phyloP scores from a whole-genome alignment of 805 yeast genomes.

The Ogataea angusta region DNA sequence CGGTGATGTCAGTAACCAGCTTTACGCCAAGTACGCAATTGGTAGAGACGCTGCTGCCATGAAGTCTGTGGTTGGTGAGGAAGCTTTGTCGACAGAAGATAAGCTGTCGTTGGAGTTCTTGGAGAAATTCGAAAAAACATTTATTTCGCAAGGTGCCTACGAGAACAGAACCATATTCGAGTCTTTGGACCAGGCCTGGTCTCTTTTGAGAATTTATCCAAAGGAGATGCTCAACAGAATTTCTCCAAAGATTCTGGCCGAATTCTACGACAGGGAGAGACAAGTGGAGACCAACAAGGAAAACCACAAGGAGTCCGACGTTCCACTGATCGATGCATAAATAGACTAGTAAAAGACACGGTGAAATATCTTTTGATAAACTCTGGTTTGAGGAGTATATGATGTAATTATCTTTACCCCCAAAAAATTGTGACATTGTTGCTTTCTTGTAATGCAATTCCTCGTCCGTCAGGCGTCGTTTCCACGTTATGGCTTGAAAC shows the following conservation, averaged over 20 bases:
- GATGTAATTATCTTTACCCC: constrained; percentile 5
- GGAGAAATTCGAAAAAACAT: constrained; percentile 96
- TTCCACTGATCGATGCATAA: constrained; percentile 26
- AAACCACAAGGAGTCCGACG: constrained; percentile 18
- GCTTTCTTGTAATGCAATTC: constrained; percentile 9
- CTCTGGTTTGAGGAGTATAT: constrained; percentile 6
- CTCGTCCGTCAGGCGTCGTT: constrained; percentile 15
- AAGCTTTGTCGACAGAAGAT: constrained; percentile 96
- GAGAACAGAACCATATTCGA: constrained; percentile 94
- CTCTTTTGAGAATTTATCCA: constrained; percentile 95
- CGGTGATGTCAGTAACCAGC: constrained; percentile 98
- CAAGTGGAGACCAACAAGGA: constrained; percentile 43
- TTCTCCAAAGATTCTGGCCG: constrained; percentile 93
- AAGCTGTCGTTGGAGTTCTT: constrained; percentile 95
- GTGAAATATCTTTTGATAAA: background rate
- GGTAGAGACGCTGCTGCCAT: constrained; percentile 99
- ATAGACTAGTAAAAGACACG: constrained; percentile 1
- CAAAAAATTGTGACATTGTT: background rate
- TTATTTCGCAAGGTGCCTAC: constrained; percentile 94
- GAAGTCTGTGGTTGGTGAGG: constrained; percentile 99
- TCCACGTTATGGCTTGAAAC: constrained; percentile 11
- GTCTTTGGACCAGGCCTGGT: constrained; percentile 97
- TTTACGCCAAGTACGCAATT: constrained; percentile 98
- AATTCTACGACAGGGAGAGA: constrained; percentile 90
- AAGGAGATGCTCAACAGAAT: constrained; percentile 98